Evolutionary conservation across 306 rosid genomes (phyloP).

Genomic region (Vicia villosa): DNA sequence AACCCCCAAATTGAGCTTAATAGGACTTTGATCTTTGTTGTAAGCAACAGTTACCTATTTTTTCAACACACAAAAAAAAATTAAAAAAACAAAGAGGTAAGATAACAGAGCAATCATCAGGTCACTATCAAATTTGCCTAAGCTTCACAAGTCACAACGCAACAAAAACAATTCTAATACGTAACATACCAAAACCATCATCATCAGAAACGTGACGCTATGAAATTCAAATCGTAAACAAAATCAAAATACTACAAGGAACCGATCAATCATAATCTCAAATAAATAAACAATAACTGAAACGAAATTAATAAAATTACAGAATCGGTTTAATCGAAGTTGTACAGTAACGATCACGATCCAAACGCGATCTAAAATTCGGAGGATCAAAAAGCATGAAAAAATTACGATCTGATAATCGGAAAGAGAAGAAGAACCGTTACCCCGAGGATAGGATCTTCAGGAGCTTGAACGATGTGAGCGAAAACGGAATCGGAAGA

Average conservation of each 20-base stretch:
- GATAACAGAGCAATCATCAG: slow-evolving; percentile 11
- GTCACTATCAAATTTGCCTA: background rate
- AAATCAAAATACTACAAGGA: background rate
- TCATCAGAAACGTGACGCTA: slow-evolving; percentile 6
- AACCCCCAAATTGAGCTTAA: slow-evolving; percentile 91
- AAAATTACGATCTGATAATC: no score
- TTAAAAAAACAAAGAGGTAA: background rate
- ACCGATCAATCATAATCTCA: background rate
- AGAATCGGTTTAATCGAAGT: background rate
- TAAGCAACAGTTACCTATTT: slow-evolving; percentile 87
- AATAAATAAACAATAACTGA: background rate
- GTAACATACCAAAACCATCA: slow-evolving; percentile 20
- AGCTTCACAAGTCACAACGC: background rate
- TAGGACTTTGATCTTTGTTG: slow-evolving; percentile 89
- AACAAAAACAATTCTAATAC: slow-evolving; percentile 14
- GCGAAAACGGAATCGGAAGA: slow-evolving; percentile 67
- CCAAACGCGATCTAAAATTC: background rate
- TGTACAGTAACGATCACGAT: background rate
- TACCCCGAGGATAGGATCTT: slow-evolving; percentile 99
- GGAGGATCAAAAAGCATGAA: background rate
- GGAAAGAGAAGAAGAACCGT: background rate
- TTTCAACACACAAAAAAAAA: background rate
- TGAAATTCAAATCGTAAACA: background rate
- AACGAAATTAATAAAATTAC: background rate
- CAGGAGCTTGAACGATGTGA: slow-evolving; percentile 87